These are phyloP conservation scores for Cadophora sp. DNA, from an alignment of 2,329 filamentous ascomycete species.

Conservation along the genomic window DNA sequence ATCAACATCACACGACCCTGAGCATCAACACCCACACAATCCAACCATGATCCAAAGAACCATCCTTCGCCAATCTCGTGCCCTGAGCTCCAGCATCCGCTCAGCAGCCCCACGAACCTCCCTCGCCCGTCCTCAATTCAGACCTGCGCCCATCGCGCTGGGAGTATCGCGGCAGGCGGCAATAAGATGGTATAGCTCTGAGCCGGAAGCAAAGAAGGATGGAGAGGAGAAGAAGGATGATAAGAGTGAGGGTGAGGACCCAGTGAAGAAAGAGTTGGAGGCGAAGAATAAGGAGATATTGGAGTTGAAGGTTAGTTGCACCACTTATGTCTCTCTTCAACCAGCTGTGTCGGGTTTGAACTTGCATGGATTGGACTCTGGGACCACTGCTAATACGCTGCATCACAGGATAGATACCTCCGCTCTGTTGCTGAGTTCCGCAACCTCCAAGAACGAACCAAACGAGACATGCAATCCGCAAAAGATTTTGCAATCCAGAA, in stretches of 20 bases:
- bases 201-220: slow-evolving; percentile 52
- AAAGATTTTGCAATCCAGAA: slow-evolving; percentile 93
- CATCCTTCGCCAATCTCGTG: slow-evolving; percentile 54
- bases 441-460: slow-evolving; percentile 94
- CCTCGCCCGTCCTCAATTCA: slow-evolving; percentile 46
- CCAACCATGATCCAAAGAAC: slow-evolving; percentile 57
- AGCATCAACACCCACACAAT: slow-evolving; percentile 13
- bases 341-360: neutral
- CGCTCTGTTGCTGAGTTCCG: slow-evolving; percentile 96
- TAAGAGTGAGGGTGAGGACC: slow-evolving; percentile 48
- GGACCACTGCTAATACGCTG: slow-evolving; percentile 15
- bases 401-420: slow-evolving; percentile 86
- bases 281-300: slow-evolving; percentile 74
- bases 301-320: slow-evolving; percentile 80
- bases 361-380: neutral
- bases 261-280: slow-evolving; percentile 70
- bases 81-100: slow-evolving; percentile 46
- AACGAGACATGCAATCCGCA: slow-evolving; percentile 85
- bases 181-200: slow-evolving; percentile 46
- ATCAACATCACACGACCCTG: slow-evolving; percentile 28
- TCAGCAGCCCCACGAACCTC: slow-evolving; percentile 32
- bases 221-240: slow-evolving; percentile 47
- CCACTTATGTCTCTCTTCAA: slow-evolving; percentile 19
- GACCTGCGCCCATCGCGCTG: slow-evolving; percentile 45
- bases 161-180: slow-evolving; percentile 30